Evolutionary conservation across 129 eudicot species (phyloP).

Genomic region (Sambucus nigra): DNA sequence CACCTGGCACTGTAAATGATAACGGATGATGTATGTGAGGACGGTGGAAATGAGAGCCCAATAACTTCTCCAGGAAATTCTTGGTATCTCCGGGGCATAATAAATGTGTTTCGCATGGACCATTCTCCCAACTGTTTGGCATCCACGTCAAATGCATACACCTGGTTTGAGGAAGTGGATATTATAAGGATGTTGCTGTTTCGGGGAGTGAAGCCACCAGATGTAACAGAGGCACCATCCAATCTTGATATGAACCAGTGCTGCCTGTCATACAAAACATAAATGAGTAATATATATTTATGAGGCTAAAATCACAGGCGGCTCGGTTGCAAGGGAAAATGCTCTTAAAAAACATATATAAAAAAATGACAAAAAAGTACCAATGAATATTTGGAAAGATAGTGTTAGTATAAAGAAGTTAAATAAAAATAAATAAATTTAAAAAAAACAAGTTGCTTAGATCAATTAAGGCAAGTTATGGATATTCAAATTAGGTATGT

Average conservation of each 20-base stretch:
- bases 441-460: too few relatives aligned
- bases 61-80: constrained; percentile 95
- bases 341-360: too few relatives aligned
- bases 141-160: constrained; percentile 85
- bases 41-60: constrained; percentile 88
- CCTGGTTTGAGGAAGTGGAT: constrained; percentile 85
- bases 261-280: constrained; percentile 38
- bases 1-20: constrained; percentile 84
- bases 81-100: constrained; percentile 61
- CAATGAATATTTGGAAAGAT: too few relatives aligned
- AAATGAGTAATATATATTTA: too few relatives aligned
- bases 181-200: constrained; percentile 71
- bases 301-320: not conserved
- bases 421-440: too few relatives aligned
- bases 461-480: too few relatives aligned
- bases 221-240: constrained; percentile 88
- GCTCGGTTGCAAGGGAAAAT: too few relatives aligned
- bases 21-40: constrained; percentile 49
- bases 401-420: too few relatives aligned
- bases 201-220: constrained; percentile 76
- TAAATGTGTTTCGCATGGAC: constrained; percentile 62
- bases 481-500: too few relatives aligned
- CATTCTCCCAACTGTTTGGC: constrained; percentile 91
- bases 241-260: constrained; percentile 94
- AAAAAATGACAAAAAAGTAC: too few relatives aligned